Conservation (phyloP, 192 early-diverging fungal genomes). For the Ambispora gerdemannii region DNA sequence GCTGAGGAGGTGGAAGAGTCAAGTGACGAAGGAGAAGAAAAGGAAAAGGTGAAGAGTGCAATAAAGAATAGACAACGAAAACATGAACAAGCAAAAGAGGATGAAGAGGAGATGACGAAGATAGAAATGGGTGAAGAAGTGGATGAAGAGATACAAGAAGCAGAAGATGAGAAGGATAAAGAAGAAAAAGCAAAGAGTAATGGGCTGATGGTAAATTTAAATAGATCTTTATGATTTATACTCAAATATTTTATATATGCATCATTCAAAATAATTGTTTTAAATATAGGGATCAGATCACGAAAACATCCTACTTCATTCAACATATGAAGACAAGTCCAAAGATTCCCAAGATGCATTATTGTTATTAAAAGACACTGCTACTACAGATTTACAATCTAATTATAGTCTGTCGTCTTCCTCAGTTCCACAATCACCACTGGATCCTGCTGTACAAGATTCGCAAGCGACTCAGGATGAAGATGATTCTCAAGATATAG, state of each 20-base stretch:
- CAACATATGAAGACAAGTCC: not conserved
- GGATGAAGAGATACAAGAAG: no score
- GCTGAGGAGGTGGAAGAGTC: not conserved
- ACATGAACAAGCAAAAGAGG: no score
- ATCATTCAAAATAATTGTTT: not conserved
- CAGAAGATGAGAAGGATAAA: no score
- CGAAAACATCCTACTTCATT: not conserved
- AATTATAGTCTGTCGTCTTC: not conserved
- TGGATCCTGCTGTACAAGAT: not conserved
- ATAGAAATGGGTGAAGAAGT: no score
- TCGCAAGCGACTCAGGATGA: not conserved
- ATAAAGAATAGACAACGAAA: no score
- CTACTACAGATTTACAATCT: not conserved
- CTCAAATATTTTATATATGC: no score
- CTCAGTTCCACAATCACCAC: not conserved
- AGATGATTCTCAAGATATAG: not conserved
- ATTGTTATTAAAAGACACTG: not conserved
- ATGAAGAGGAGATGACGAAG: no score
- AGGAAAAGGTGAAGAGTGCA: no score
- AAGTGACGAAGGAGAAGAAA: conserved; percentile 7
- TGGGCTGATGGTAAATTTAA: no score
- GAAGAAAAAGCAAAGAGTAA: no score
- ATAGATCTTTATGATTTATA: no score
- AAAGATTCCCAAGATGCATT: not conserved
- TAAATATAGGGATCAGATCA: not conserved